Evolutionary conservation across 768 basidiomycete genomes (phyloP), one percentile per base, ranked within the genome.

Genomic region (Coprinopsis sp.): DNA sequence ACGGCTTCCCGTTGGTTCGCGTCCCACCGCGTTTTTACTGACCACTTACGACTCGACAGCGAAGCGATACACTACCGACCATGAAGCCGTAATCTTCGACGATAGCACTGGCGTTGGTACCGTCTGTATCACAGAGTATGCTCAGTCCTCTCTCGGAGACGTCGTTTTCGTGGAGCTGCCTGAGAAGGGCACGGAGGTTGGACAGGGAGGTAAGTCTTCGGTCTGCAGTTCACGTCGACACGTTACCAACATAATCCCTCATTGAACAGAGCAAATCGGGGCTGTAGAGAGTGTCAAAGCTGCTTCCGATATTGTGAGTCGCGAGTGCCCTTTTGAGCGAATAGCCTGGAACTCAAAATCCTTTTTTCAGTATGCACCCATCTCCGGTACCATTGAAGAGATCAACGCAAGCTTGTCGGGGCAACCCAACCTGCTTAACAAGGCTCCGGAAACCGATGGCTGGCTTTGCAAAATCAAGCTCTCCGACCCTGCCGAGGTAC

Each of bases 131-230:
- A 97, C 96, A 13, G 72, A 95, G 60, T 87, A 96, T 60, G 96
- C 96, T 2, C 92, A 97, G 64, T 75, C 82, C 39, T 82, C 84
- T 27, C 77, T 99, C 2, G 96, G 96, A 25, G 96, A 99, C 63
- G 91, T 98, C 42, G 96, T 98, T 37, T 99, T 90, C 68, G 93
- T 98, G 38, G 96, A 98, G 64, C 76, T 99, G 38, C 89, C 91
- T 1, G 55, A 61, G 8, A 60, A 75, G 7, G 92, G 87, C 4
- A 70, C 76, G 0, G 62, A 77, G 48, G 70, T 97, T 44, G 60
- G 60, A 6, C 71, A 86, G 64, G 90, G 87, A 55, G 90, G 94
- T 94, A 55, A 57, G 91, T 56, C 33, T 12, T 19, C 14, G 13
- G 33, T 47, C 30, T 52, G 22, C 18, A 22, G 10, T 18, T 44